Percentiles rank a stretch among this genome's conserved stretches.
Evolutionary conservation across 106 monocot genomes (phyloP).

Genomic region (Allium sativum): DNA sequence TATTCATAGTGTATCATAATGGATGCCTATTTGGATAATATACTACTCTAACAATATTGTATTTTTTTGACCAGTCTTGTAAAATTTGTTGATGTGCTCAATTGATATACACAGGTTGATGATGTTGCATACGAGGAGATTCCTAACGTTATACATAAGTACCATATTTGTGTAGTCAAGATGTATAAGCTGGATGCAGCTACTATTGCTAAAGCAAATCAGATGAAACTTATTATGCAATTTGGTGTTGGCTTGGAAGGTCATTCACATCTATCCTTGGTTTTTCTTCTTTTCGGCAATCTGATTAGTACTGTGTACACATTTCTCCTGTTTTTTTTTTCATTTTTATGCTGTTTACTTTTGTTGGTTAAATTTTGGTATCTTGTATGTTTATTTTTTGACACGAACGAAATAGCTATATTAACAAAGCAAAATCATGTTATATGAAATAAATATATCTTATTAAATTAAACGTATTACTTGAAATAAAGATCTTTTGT

Average conservation of each 20-base stretch:
- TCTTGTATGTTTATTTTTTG: no score
- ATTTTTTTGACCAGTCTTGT: not conserved
- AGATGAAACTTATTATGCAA: constrained; percentile 92
- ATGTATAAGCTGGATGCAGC: constrained; percentile 34
- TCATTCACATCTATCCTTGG: constrained; percentile 10
- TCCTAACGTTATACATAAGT: constrained; percentile 53
- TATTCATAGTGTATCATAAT: not conserved
- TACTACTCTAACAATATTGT: constrained; percentile 1
- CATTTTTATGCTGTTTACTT: not conserved
- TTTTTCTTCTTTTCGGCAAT: not conserved
- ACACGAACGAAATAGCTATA: no score
- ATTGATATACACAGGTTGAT: constrained; percentile 47
- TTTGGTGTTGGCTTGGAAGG: constrained; percentile 97
- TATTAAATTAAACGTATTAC: no score
- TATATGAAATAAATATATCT: no score
- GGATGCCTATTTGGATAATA: not conserved
- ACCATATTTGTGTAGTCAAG: constrained; percentile 75
- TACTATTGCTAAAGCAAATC: constrained; percentile 55
- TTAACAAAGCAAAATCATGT: no score
- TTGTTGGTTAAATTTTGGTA: not conserved
- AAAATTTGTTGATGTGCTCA: not conserved
- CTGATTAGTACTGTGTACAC: not conserved
- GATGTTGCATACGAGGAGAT: constrained; percentile 57
- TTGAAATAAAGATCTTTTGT: no score
- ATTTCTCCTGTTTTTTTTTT: not conserved